These are phyloP conservation scores for Myxozyma neotropica DNA, from an alignment of 805 yeast species.

Conservation along the genomic window DNA sequence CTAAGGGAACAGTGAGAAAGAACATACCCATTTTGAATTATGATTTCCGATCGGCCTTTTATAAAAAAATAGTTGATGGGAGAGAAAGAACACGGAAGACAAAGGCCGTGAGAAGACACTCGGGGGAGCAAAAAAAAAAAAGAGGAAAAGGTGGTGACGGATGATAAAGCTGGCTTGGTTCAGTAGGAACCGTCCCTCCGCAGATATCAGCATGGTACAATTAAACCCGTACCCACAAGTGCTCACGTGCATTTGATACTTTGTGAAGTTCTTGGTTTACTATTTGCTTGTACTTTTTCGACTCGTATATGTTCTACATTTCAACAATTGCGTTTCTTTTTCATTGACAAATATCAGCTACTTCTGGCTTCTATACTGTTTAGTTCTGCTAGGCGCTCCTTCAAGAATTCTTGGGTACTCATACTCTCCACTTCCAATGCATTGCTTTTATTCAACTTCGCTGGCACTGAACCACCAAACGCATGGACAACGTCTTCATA, in stretches of 20 bases:
- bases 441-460: background rate
- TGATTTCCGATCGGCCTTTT: conserved; percentile 16
- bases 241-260: background rate
- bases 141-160: conserved; percentile 25
- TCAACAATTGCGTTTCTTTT: too few relatives aligned
- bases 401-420: conserved; percentile 25
- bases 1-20: conserved; percentile 13
- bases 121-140: conserved; percentile 25
- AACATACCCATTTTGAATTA: conserved; percentile 41
- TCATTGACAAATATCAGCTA: background rate
- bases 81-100: conserved; percentile 15
- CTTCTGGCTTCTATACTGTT: conserved; percentile 19
- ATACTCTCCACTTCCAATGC: conserved; percentile 15
- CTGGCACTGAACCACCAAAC: conserved; percentile 17
- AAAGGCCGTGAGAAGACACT: conserved; percentile 30
- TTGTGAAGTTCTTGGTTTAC: background rate
- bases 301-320: too few relatives aligned
- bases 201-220: background rate
- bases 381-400: conserved; percentile 15
- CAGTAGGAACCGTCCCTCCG: background rate
- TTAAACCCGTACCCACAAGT: background rate
- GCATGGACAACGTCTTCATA: conserved; percentile 33
- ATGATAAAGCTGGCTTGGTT: conserved; percentile 1
- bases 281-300: background rate
- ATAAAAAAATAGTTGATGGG: conserved; percentile 9